Evolutionary conservation across 495 filamentous ascomycete species (phyloP).

Genomic region (Penicillium chermesinum): DNA sequence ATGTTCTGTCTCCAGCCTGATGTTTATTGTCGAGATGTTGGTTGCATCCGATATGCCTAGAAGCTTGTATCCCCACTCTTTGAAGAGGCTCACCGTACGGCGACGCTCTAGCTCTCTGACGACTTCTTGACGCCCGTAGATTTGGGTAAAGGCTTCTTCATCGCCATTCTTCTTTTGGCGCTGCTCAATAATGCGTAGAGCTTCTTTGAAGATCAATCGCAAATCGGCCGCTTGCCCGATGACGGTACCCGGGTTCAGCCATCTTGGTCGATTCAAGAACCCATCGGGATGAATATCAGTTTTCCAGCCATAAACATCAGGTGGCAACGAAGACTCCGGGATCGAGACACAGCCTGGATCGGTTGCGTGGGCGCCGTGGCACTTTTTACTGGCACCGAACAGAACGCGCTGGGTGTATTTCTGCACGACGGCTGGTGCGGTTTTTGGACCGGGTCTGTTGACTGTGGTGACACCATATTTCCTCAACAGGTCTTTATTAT

Average conservation of each 20-base stretch:
- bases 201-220: conserved; percentile 45
- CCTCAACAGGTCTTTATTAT: conserved; percentile 42
- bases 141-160: conserved; percentile 49
- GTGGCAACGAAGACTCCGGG: conserved; percentile 51
- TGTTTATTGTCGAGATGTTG: conserved; percentile 42
- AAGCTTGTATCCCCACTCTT: conserved; percentile 40
- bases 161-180: conserved; percentile 35
- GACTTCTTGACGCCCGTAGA: conserved; percentile 57
- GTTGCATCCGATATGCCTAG: conserved; percentile 43
- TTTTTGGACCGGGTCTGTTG: conserved; percentile 18
- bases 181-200: conserved; percentile 39
- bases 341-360: conserved; percentile 51
- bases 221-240: conserved; percentile 51
- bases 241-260: conserved; percentile 46
- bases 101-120: conserved; percentile 47
- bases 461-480: conserved; percentile 44
- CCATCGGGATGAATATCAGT: conserved; percentile 43
- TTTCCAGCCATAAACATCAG: conserved; percentile 52
- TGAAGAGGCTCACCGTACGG: conserved; percentile 31
- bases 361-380: conserved; percentile 38
- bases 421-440: conserved; percentile 30
- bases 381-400: conserved; percentile 58
- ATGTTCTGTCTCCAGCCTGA: conserved; percentile 34
- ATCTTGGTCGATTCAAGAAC: conserved; percentile 44
- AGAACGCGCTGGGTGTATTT: conserved; percentile 54